phyloP scores from a whole-genome alignment of 495 filamentous ascomycete species.

The Penicillium roqueforti region DNA sequence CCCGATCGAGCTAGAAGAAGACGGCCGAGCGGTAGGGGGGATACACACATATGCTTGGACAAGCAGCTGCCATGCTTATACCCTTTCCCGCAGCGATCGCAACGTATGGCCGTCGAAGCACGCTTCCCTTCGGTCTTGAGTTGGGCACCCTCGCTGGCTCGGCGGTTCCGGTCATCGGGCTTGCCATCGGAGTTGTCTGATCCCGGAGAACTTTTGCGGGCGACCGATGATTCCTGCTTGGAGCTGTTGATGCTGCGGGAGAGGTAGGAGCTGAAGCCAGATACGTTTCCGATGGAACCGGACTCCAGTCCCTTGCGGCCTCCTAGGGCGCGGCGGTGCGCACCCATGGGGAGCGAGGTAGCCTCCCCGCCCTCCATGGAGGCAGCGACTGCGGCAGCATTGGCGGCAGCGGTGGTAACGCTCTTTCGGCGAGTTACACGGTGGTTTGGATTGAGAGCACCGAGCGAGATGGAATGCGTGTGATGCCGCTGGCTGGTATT shows the following conservation, averaged over 20 bases:
- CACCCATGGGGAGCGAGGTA: constrained; percentile 30
- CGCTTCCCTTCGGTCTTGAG: constrained; percentile 74
- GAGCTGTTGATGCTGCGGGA: constrained; percentile 51
- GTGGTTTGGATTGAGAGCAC: constrained; percentile 73
- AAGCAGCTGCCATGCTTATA: constrained; percentile 99
- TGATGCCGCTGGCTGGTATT: constrained; percentile 63
- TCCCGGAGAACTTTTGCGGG: constrained; percentile 44
- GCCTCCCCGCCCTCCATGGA: constrained; percentile 58
- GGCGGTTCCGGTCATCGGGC: constrained; percentile 66
- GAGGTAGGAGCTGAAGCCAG: constrained; percentile 40
- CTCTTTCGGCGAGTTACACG: constrained; percentile 93
- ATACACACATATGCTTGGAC: constrained; percentile 99
- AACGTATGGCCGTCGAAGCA: constrained; percentile 79
- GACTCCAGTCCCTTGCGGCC: constrained; percentile 47
- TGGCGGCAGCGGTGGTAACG: constrained; percentile 71
- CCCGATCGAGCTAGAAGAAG: constrained; percentile 32
- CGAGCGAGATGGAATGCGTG: constrained; percentile 75
- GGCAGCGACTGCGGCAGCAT: constrained; percentile 69
- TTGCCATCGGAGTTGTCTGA: constrained; percentile 48
- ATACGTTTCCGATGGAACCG: constrained; percentile 35
- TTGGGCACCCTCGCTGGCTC: constrained; percentile 83
- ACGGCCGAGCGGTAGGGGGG: constrained; percentile 43
- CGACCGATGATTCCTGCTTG: constrained; percentile 47
- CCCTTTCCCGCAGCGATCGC: constrained; percentile 97
- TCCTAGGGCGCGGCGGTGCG: constrained; percentile 45